Evolutionary conservation across 768 basidiomycete species (phyloP), one percentile per base, ranked within the genome.

Genomic region (Lentinula guzmanii): DNA sequence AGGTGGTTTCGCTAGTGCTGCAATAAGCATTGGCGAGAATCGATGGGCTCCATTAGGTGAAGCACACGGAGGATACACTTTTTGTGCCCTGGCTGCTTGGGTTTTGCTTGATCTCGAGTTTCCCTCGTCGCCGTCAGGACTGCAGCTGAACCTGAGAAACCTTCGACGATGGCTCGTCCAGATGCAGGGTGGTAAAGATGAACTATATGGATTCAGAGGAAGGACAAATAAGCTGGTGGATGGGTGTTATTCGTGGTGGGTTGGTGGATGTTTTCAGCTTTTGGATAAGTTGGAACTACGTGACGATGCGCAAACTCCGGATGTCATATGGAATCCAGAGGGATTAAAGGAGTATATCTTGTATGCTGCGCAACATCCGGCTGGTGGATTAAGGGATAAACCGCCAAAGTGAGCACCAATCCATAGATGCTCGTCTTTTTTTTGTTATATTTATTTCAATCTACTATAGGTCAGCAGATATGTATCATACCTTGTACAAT

Each of bases 171-270:
- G 95, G 95, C 80, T 89, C 2, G 86, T 84, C 3, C 78, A 86
- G 48, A 89, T 97, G 87, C 96, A 98, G 70, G 95, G 93, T 0
- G 73, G 75, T 1, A 86, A 86, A 46, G 79, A 82, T 10, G 96
- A 98, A 69, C 78, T 94, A 8, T 96, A 95, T 3, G 97, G 97
- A 2, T 98, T 99, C 75, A 82, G 81, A 60, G 97, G 97, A 0
- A 79, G 97, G 58, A 93, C 93, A 65, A 99, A 98, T 71, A 99
- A 99, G 72, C 82, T 99, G n/a, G 96, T 99, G 0, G 97, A 99
- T 68, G 97, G 96, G 4, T 99, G 97, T 73, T 99, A 99, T 73
- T 88, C 90, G n/a, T 99, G 97, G 97, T 99, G 96, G 97, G 91
- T 93, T 24, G 97, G 93, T 1, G 95, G 95, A 0, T 82, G 89